Evolutionary conservation across 805 yeast species (phyloP), one percentile per base, ranked within the genome.

Genomic region (Candida hispaniensis): DNA sequence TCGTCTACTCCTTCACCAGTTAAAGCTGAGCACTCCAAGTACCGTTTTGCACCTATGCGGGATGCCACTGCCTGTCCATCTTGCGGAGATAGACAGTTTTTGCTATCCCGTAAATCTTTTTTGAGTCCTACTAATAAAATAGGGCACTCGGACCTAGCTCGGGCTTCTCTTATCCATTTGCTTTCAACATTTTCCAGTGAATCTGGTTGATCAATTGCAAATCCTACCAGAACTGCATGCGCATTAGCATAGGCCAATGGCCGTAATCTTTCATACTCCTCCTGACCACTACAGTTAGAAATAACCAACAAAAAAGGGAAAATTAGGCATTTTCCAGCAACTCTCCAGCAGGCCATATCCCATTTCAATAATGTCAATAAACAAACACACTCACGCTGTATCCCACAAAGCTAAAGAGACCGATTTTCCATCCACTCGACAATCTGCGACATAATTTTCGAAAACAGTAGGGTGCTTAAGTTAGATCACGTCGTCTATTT

Each of bases 1-100:
- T 81, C 93, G 55, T 85, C 95, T 14, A 86, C 96, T 8, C 93
- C 93, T 52, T 82, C 94, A 4, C 96, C 96, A 2, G 94, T 81
- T 45, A 86, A 61, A 1, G 96, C 83, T 30, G 93, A 79, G 51
- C 95, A 82, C 50, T 86, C 95, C 51, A 86, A 58, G 52, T 81
- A 86, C 42, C 64, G 68, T 44, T 78, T 74, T 1, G 95, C 95
- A 4, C 93, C 93, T 23, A 86, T 79, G 38, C 71, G 69, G 38
- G 66, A 66, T 0, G 94, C 93, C 15, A 75, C 79, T 30, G 62
- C 63, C 45, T 76, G 78, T 4, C 79, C 96, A 44, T 68, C 66
- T 61, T 24, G 47, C 43, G 55, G 47, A 13, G 63, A 51, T 4
- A 56, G 54, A 18, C 38, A 26, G 5, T 6, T 14, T 10, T 34